phyloP scores from a whole-genome alignment of 1,284 basidiomycete species.

The Rhizopogon hawkerae region DNA sequence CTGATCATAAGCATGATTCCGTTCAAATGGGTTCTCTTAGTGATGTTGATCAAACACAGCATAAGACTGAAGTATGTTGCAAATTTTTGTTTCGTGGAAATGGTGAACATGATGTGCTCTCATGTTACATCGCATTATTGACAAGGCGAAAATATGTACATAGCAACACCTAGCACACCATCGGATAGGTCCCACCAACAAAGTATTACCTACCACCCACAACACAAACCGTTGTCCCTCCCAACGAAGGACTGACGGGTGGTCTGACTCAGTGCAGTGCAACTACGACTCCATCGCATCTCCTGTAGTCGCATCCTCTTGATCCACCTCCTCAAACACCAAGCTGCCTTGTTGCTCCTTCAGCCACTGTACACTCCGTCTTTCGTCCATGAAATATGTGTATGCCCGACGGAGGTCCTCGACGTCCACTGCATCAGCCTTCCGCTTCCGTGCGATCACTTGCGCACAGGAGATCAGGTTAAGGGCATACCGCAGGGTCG shows the following conservation, averaged over 20 bases:
- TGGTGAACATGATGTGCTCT: no score
- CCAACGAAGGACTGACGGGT: no score
- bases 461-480: conserved; percentile 90
- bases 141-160: neutral
- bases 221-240: no score
- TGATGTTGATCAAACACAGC: no score
- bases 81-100: neutral
- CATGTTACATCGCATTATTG: neutral
- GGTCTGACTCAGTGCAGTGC: neutral
- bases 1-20: no score
- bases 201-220: neutral
- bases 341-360: conserved; percentile 74
- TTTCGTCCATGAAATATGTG: conserved; percentile 91
- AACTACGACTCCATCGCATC: conserved; percentile 26
- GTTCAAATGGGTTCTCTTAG: no score
- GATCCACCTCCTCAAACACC: conserved; percentile 52
- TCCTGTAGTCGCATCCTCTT: conserved; percentile 21
- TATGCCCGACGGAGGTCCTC: conserved; percentile 82
- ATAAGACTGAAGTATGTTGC: neutral
- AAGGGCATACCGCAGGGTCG: conserved; percentile 83
- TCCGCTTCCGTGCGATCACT: conserved; percentile 76
- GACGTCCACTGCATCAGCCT: conserved; percentile 68
- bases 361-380: conserved; percentile 90
- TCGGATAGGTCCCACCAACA: neutral
- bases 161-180: neutral